Evolutionary conservation across 225 moss, liverwort and hornwort genomes (phyloP).

Genomic region (Bryoerythrophyllum caledonicum): DNA sequence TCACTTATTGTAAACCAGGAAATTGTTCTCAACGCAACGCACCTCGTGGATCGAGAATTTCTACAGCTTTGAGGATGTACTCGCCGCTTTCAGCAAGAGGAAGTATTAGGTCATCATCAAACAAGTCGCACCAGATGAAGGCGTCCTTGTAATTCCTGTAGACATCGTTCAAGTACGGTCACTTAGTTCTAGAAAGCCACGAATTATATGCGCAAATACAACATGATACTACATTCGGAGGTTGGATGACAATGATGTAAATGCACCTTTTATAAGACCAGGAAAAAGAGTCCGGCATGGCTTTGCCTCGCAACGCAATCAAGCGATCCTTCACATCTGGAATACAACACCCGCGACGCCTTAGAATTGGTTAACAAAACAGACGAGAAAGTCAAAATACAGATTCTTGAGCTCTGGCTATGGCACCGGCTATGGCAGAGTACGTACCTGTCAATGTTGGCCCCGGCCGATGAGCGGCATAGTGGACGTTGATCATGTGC

Average conservation of each 20-base stretch:
- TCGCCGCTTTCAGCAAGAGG: constrained; percentile 46
- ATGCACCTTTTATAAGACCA: constrained; percentile 55
- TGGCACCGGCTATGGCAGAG: neutral
- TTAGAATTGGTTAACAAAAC: constrained; percentile 2
- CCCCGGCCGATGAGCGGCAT: constrained; percentile 53
- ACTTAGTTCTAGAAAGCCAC: neutral
- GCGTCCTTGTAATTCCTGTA: constrained; percentile 40
- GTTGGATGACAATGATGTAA: neutral
- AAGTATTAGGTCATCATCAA: constrained; percentile 48
- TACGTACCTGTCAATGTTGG: constrained; percentile 70
- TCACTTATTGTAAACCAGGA: constrained; percentile 3
- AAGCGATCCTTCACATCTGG: constrained; percentile 82
- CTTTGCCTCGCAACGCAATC: constrained; percentile 65
- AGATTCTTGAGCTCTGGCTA: neutral
- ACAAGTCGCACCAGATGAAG: constrained; percentile 63
- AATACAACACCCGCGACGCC: neutral
- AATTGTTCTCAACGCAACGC: constrained; percentile 3
- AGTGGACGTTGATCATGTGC: constrained; percentile 68
- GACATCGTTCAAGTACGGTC: neutral
- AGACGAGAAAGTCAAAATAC: neutral
- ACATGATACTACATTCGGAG: neutral
- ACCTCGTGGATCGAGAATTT: constrained; percentile 41
- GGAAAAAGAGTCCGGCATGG: constrained; percentile 81
- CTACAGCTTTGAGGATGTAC: constrained; percentile 51
- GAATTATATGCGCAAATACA: neutral